phyloP scores from a whole-genome alignment of 345 rosid species.

The Linum tenue region DNA sequence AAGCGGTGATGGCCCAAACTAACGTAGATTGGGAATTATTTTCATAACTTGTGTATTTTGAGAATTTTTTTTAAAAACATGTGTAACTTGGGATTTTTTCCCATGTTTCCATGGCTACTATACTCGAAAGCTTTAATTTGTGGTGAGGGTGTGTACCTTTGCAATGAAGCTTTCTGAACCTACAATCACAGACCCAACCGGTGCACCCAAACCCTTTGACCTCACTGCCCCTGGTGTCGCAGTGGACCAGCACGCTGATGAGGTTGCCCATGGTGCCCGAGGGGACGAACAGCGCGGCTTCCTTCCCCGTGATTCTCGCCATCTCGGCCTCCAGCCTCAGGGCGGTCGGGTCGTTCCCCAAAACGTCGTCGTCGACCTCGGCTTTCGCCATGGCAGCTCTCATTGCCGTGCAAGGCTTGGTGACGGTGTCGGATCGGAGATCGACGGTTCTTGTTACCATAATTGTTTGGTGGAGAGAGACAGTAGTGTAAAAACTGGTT shows the following conservation, averaged over 20 bases:
- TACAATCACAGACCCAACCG: constrained; percentile 84
- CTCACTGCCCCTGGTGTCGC: constrained; percentile 85
- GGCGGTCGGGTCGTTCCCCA: constrained; percentile 62
- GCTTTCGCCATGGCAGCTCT: constrained; percentile 83
- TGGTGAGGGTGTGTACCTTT: too few relatives aligned
- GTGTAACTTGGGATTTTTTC: too few relatives aligned
- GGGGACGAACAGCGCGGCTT: constrained; percentile 79
- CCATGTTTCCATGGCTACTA: too few relatives aligned
- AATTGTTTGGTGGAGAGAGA: constrained; percentile 23
- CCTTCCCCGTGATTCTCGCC: constrained; percentile 70
- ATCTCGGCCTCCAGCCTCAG: constrained; percentile 52
- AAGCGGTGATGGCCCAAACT: too few relatives aligned
- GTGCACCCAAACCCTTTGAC: constrained; percentile 93
- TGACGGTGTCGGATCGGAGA: constrained; percentile 91
- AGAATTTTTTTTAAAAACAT: too few relatives aligned
- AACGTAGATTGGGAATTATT: too few relatives aligned
- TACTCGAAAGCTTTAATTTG: too few relatives aligned
- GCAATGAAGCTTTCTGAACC: constrained; percentile 68
- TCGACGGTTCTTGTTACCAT: constrained; percentile 69
- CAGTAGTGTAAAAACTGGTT: background rate
- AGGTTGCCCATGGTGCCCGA: constrained; percentile 98
- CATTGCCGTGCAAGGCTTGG: constrained; percentile 80
- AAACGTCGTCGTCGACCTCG: constrained; percentile 87
- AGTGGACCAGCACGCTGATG: constrained; percentile 81
- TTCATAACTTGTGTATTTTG: too few relatives aligned